Conservation (phyloP, 208 protist genomes). For the Phytomonas sp. region DNA sequence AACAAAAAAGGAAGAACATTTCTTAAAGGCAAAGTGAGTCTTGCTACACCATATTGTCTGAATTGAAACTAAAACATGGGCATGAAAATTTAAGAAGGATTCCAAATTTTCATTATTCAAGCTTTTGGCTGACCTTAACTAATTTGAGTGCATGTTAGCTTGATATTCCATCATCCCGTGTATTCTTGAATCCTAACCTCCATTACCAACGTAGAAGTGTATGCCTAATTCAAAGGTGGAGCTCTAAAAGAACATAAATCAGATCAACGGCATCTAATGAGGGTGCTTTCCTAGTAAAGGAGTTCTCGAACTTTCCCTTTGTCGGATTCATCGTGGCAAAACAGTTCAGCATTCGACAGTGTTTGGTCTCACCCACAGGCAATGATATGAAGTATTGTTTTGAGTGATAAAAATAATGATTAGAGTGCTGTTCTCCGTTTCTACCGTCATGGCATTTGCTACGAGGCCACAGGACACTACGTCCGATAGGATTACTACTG, state of each 20-base stretch:
- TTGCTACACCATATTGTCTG: neutral
- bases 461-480: neutral
- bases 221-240: neutral
- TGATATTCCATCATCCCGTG: neutral
- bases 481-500: neutral
- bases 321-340: neutral
- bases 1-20: neutral
- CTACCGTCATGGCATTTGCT: neutral
- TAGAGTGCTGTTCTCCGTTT: neutral
- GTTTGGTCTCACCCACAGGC: neutral
- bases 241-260: neutral
- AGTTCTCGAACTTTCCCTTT: neutral
- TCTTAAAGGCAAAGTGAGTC: neutral
- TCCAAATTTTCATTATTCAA: neutral
- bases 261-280: neutral
- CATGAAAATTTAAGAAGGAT: neutral
- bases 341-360: neutral
- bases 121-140: neutral
- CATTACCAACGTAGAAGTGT: neutral
- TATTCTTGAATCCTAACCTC: neutral
- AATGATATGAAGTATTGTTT: slow-evolving; percentile 1
- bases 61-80: neutral
- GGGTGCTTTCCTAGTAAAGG: neutral
- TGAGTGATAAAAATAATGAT: neutral
- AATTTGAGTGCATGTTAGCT: neutral